Evolutionary conservation across 495 filamentous ascomycete species (phyloP).

Genomic region (Jackrogersella multiformis): DNA sequence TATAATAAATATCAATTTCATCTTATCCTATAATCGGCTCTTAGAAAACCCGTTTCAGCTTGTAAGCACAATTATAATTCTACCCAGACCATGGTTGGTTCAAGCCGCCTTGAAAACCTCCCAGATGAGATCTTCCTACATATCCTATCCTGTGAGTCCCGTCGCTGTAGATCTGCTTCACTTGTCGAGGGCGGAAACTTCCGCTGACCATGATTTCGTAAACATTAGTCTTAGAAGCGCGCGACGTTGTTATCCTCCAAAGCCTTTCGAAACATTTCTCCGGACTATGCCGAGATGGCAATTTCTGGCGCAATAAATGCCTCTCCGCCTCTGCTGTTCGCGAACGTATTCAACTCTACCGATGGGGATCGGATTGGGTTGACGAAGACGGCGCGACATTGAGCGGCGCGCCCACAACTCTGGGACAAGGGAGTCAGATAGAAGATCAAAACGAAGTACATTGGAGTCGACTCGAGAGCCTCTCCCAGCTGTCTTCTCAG

Average conservation of each 20-base stretch:
- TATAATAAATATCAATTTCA: neutral
- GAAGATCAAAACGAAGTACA: conserved; percentile 41
- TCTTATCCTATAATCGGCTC: neutral
- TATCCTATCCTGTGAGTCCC: conserved; percentile 73
- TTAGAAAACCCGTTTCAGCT: neutral
- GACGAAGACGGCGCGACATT: conserved; percentile 47
- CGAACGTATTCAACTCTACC: conserved; percentile 54
- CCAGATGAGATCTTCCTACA: conserved; percentile 82
- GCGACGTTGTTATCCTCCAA: conserved; percentile 75
- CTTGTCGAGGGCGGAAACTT: neutral
- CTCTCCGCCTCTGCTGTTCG: conserved; percentile 71
- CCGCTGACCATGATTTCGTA: conserved; percentile 7
- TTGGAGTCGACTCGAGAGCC: conserved; percentile 28
- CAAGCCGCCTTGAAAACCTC: conserved; percentile 58
- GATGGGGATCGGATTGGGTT: conserved; percentile 47
- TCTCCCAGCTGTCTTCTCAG: conserved; percentile 33
- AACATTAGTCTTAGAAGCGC: conserved; percentile 69
- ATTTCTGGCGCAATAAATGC: conserved; percentile 78
- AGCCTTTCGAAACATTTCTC: conserved; percentile 73
- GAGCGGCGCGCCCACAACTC: conserved; percentile 45
- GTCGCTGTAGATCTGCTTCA: neutral
- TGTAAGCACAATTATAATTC: neutral
- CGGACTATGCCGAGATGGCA: conserved; percentile 76
- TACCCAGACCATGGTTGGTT: conserved; percentile 29
- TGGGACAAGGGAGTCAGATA: conserved; percentile 46